A percentile compares a stretch with the other conserved stretches of the same genome.
These are phyloP conservation scores for Termitomyces titanicus DNA, from an alignment of 768 basidiomycete genomes.

Conservation along the genomic window DNA sequence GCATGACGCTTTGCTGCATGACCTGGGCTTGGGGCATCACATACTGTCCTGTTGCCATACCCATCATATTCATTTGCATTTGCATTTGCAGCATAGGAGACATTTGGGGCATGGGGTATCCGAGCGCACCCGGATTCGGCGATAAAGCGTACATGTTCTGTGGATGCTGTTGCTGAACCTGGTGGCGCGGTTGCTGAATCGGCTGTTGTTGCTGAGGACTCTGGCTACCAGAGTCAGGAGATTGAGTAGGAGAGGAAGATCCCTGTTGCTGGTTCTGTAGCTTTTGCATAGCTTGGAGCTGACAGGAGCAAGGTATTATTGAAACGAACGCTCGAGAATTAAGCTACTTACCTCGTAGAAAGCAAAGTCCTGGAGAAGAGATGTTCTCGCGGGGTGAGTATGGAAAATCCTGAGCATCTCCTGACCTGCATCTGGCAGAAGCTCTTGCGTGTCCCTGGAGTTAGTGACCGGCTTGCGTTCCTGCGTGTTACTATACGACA, in stretches of 20 bases:
- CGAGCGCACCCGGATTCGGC: conserved; percentile 46
- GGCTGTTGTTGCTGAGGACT: conserved; percentile 38
- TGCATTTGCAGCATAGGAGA: conserved; percentile 62
- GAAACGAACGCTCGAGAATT: not conserved
- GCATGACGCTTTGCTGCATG: conserved; percentile 86
- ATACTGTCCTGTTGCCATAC: conserved; percentile 45
- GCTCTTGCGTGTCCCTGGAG: conserved; percentile 95
- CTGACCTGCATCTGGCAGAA: conserved; percentile 92
- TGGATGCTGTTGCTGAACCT: conserved; percentile 35
- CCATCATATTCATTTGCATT: conserved; percentile 51
- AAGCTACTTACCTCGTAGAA: conserved; percentile 74
- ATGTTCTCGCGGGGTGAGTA: conserved; percentile 89
- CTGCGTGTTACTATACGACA: conserved; percentile 75
- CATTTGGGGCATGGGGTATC: conserved; percentile 58
- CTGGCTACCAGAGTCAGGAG: conserved; percentile 29
- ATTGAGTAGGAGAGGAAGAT: conserved; percentile 34
- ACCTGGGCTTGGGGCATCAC: conserved; percentile 58
- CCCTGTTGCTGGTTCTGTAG: conserved; percentile 36
- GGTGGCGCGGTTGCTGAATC: conserved; percentile 24
- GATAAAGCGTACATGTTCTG: conserved; percentile 46
- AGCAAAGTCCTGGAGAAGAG: conserved; percentile 88
- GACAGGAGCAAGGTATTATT: conserved; percentile 3
- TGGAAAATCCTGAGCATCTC: conserved; percentile 97
- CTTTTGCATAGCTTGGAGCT: conserved; percentile 90
- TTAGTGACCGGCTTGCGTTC: conserved; percentile 99